These are phyloP conservation scores for Jatropha curcas DNA, from an alignment of 345 rosid genomes.

Conservation along the genomic window DNA sequence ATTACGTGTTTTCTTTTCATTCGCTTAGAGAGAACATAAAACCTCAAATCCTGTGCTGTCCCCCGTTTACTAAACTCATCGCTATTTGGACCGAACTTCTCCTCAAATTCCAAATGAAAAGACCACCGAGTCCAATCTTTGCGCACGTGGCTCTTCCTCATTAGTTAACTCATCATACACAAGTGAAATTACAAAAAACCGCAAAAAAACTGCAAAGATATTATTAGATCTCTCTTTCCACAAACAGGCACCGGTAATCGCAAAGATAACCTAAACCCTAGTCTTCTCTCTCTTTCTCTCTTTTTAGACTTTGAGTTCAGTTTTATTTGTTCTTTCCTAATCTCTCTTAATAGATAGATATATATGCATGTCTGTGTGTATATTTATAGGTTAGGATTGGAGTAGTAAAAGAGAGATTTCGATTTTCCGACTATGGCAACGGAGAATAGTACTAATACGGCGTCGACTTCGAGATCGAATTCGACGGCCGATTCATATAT, in stretches of 20 bases:
- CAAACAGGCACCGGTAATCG: slow-evolving; percentile 26
- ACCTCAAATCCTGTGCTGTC: not conserved
- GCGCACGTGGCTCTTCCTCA: slow-evolving; percentile 2
- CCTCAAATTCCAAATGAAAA: not conserved
- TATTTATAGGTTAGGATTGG: not conserved
- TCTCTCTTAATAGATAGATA: not conserved
- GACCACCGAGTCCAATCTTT: not conserved
- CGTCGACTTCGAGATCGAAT: slow-evolving; percentile 55
- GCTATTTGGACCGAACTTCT: not conserved
- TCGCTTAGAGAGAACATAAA: no score
- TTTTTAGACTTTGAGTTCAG: not conserved
- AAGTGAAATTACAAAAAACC: slow-evolving; percentile 4
- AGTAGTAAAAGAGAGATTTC: not conserved
- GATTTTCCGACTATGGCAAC: slow-evolving; percentile 48
- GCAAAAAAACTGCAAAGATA: not conserved
- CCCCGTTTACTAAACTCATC: not conserved
- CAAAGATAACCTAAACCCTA: slow-evolving; percentile 44
- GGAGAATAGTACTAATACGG: slow-evolving; percentile 48
- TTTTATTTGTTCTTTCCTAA: not conserved
- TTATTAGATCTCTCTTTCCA: not conserved
- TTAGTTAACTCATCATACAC: not conserved
- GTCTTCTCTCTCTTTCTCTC: slow-evolving; percentile 6
- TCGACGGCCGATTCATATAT: slow-evolving; percentile 83
- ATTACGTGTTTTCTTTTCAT: no score
- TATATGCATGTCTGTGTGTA: not conserved